A percentile compares a stretch with the other conserved stretches of the same genome.
These are phyloP conservation scores for Skeletonema costatum DNA, from an alignment of 108 stramenopile genomes.

Conservation along the genomic window DNA sequence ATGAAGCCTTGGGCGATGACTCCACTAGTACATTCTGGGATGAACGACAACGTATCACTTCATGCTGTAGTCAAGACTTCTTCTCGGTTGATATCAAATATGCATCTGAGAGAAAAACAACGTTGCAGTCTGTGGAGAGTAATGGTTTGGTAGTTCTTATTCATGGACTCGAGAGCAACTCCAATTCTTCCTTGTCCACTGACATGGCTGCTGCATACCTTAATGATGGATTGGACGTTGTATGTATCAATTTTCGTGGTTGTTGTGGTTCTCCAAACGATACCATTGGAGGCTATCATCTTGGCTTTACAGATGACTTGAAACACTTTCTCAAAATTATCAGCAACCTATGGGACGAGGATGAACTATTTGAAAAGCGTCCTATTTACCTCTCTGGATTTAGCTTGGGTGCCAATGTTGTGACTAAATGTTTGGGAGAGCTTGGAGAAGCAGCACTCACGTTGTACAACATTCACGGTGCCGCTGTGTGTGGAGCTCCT, in stretches of 20 bases:
- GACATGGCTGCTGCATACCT: slow-evolving; percentile 66
- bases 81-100: slow-evolving; percentile 75
- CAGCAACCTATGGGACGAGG: slow-evolving; percentile 23
- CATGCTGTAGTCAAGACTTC: slow-evolving; percentile 67
- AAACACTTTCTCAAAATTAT: slow-evolving; percentile 60
- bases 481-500: slow-evolving; percentile 85
- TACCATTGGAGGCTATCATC: slow-evolving; percentile 75
- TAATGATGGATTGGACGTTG: slow-evolving; percentile 60
- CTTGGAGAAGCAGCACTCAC: slow-evolving; percentile 54
- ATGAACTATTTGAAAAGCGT: slow-evolving; percentile 35
- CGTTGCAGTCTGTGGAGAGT: slow-evolving; percentile 28
- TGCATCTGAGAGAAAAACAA: slow-evolving; percentile 13
- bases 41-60: slow-evolving; percentile 60
- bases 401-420: slow-evolving; percentile 91
- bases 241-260: slow-evolving; percentile 87
- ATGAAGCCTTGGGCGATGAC: slow-evolving; percentile 1
- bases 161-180: slow-evolving; percentile 82
- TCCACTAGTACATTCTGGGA: slow-evolving; percentile 49
- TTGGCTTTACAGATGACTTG: slow-evolving; percentile 94
- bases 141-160: slow-evolving; percentile 61
- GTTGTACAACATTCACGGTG: slow-evolving; percentile 71
- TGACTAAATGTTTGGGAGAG: slow-evolving; percentile 81
- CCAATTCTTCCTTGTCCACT: slow-evolving; percentile 54
- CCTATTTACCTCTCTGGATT: slow-evolving; percentile 86
- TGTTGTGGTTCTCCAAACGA: slow-evolving; percentile 73